Evolutionary conservation across 768 basidiomycete genomes (phyloP).

Genomic region (Naganishia vishniacii): DNA sequence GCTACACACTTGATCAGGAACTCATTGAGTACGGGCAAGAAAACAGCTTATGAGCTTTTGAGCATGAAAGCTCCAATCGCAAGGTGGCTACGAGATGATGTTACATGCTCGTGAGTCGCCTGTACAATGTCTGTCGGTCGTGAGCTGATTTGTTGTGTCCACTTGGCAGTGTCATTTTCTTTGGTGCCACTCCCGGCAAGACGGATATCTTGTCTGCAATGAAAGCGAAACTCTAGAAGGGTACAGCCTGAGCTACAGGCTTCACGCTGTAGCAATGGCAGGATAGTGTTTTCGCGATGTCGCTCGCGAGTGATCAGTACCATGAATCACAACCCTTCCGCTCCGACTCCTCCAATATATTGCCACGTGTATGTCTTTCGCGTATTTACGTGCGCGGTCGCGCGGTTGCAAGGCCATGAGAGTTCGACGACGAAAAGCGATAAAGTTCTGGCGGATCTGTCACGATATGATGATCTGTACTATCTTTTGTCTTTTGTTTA

Average conservation of each 20-base stretch:
- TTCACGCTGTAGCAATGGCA: no score
- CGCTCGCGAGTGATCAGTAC: no score
- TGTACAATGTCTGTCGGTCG: neutral
- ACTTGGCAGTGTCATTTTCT: slow-evolving; percentile 11
- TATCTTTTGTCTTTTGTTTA: no score
- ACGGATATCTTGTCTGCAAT: neutral
- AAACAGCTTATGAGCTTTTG: slow-evolving; percentile 37
- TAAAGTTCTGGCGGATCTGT: no score
- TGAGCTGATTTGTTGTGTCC: neutral
- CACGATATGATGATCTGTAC: no score
- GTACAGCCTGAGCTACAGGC: neutral
- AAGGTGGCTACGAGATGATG: slow-evolving; percentile 45
- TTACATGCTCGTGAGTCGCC: slow-evolving; percentile 44
- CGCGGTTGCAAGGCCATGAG: no score
- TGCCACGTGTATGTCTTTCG: no score
- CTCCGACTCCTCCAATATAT: no score
- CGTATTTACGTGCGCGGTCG: no score
- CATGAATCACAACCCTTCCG: no score
- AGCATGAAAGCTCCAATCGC: slow-evolving; percentile 36
- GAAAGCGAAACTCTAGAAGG: slow-evolving; percentile 2
- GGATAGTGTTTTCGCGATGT: no score
- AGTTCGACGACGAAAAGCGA: no score
- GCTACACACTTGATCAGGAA: slow-evolving; percentile 48
- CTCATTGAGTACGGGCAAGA: slow-evolving; percentile 38
- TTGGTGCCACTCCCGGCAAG: neutral